Conservation (phyloP, 768 basidiomycete genomes). For the Russula sp. region DNA sequence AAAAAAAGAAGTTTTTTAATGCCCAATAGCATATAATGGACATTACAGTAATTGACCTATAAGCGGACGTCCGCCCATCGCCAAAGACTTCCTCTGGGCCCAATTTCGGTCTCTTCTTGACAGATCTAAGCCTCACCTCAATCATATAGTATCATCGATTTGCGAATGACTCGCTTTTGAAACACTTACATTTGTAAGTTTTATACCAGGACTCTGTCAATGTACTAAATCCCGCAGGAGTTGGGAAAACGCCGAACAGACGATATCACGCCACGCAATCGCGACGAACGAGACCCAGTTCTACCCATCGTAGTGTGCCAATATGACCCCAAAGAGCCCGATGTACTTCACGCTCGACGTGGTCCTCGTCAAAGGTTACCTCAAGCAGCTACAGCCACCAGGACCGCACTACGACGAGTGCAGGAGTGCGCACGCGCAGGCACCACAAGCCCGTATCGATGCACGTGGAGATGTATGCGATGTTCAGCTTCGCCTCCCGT, state of each 20-base stretch:
- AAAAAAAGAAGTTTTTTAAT: too few relatives aligned
- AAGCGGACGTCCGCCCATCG: too few relatives aligned
- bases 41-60: too few relatives aligned
- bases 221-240: too few relatives aligned
- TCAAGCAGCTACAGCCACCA: conserved; percentile 50
- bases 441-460: conserved; percentile 40
- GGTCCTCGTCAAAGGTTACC: conserved; percentile 48
- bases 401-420: conserved; percentile 47
- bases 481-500: conserved; percentile 47
- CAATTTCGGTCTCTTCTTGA: too few relatives aligned
- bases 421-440: conserved; percentile 34
- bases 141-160: too few relatives aligned
- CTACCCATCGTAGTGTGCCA: conserved; percentile 45
- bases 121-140: too few relatives aligned
- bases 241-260: background rate
- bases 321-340: conserved; percentile 45
- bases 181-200: background rate
- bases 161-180: too few relatives aligned
- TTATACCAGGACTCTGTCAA: too few relatives aligned
- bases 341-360: conserved; percentile 47
- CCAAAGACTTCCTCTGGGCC: too few relatives aligned
- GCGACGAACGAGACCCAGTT: conserved; percentile 46
- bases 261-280: background rate
- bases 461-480: conserved; percentile 59
- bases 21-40: too few relatives aligned